Base-by-base conservation (phyloP, 352 stramenopile species). In the Phytophthora pseudosyringae region DNA sequence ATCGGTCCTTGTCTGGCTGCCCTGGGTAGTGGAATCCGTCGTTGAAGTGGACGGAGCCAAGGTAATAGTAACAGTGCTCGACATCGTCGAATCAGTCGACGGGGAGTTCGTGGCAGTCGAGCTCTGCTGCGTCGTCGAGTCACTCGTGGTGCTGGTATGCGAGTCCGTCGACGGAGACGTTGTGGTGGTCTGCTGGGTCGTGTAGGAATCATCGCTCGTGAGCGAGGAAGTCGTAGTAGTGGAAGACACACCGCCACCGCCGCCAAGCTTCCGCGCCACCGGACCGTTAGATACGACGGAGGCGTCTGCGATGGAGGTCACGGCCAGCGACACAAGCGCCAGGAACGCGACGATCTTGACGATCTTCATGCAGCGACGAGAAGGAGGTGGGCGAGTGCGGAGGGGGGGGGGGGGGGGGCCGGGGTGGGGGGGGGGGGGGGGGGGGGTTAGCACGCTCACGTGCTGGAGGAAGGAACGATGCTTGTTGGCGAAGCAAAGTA, bases 301-400 rank as follows among this genome's bases (percentile, higher is more conserved):
- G 29, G 61, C 55, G n/a, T 75, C 67, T 25, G 36, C 41, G 11
- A 75, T 35, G 3, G 67, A 59, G 13, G 36, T 38, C 38, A 75
- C 43, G 5, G 67, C 40, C 33, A 67, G 36, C 3, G 59, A 61
- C 10, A 40, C 60, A 13, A 75, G 29, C 6, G 55, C 45, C 11
- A 71, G 26, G 61, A 68, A 66, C 12, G 67, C 61, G 40, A 75
- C 6, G 21, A 65, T 69, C 33, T 71, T 71, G 38, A 40, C 32
- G 61, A 75, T 44, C 43, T 68, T 75, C 67, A 75, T 75, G 0
- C 8, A 62, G 45, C n/a, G 18, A 40, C 33, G 35, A 67, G 6
- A 28, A 52, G 16, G 31, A 21, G 4, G n/a, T n/a, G n/a, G 32
- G n/a, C 1, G 32, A 31, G 18, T 56, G 35, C n/a, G 5, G 32